phyloP scores from a whole-genome alignment of 441 rosid species.

The Codiaeum variegatum region DNA sequence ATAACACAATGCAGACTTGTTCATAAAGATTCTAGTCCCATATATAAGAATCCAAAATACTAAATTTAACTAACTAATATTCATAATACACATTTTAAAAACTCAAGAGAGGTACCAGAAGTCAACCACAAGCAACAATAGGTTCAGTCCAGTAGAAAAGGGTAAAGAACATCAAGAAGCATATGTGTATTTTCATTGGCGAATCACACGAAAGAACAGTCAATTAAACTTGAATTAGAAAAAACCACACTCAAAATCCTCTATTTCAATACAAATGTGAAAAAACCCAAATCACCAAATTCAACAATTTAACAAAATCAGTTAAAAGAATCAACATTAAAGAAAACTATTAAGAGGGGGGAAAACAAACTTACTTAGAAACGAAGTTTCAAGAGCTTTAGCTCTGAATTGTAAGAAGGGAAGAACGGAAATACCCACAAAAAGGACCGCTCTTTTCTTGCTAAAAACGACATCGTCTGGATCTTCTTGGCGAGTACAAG shows the following conservation, averaged over 20 bases:
- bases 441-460: conserved; percentile 55
- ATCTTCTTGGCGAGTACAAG: conserved; percentile 43
- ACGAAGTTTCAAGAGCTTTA: conserved; percentile 40
- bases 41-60: not conserved
- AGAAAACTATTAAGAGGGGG: not conserved
- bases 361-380: conserved; percentile 34
- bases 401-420: conserved; percentile 65
- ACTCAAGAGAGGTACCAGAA: not conserved
- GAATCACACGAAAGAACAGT: not conserved
- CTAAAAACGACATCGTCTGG: conserved; percentile 28
- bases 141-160: not conserved
- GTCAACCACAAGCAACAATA: not conserved
- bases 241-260: not conserved
- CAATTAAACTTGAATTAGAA: conserved; percentile 3
- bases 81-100: not conserved
- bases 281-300: not conserved
- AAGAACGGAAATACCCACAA: conserved; percentile 73
- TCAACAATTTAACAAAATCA: not conserved
- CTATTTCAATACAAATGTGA: not conserved
- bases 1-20: not conserved
- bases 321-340: not conserved
- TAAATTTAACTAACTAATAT: not conserved
- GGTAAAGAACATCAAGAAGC: conserved; percentile 3
- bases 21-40: not conserved
- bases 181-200: not conserved